Evolutionary conservation across 108 stramenopile genomes (phyloP).

Genomic region (Skeletonema potamos): DNA sequence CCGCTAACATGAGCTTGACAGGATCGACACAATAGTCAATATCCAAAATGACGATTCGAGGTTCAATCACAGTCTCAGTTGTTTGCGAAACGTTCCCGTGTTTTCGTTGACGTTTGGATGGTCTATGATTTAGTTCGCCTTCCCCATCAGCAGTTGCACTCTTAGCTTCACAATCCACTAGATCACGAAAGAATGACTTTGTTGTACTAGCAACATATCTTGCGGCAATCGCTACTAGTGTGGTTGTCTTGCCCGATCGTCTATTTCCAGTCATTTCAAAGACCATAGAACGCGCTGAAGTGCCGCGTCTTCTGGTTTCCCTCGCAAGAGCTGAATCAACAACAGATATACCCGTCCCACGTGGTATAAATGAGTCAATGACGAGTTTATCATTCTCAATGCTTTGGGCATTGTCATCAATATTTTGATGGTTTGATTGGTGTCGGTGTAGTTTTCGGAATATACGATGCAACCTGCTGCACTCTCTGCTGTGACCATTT

Average conservation of each 20-base stretch:
- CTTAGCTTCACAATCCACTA: not conserved
- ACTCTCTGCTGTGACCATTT: conserved; percentile 8
- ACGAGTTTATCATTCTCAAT: conserved; percentile 16
- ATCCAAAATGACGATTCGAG: conserved; percentile 41
- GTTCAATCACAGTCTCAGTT: conserved; percentile 13
- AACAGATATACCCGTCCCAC: conserved; percentile 38
- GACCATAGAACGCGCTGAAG: conserved; percentile 20
- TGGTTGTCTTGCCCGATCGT: conserved; percentile 43
- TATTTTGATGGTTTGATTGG: not conserved
- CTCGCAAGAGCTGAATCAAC: conserved; percentile 30
- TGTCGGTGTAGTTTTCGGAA: conserved; percentile 21
- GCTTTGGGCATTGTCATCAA: not conserved
- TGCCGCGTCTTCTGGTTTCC: not conserved
- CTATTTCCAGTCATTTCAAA: conserved; percentile 41
- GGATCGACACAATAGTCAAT: conserved; percentile 40
- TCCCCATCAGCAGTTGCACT: not conserved
- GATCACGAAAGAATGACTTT: conserved; percentile 6
- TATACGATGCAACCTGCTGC: conserved; percentile 21
- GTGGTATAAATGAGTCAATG: conserved; percentile 36
- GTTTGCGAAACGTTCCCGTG: not conserved
- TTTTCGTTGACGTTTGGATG: conserved; percentile 8
- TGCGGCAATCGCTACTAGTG: conserved; percentile 35
- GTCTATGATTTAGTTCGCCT: not conserved
- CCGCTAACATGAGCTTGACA: conserved; percentile 27
- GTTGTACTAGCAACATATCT: conserved; percentile 45